These are phyloP conservation scores for Fraxinus baroniana DNA, from an alignment of 305 asterid genomes.

Conservation along the genomic window DNA sequence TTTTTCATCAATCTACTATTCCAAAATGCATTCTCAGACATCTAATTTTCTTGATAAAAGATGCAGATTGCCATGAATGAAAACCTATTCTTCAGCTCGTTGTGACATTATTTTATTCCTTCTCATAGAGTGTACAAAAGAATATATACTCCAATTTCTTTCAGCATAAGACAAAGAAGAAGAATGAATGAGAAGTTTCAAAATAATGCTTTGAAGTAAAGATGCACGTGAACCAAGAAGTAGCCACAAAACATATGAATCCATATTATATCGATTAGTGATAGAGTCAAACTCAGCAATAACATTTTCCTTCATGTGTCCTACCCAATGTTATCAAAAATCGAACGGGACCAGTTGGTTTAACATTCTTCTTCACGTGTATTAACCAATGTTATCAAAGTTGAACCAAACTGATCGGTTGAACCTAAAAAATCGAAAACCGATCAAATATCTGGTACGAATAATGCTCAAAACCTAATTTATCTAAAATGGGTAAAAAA, in stretches of 20 bases:
- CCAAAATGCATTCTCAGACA: too few species aligned
- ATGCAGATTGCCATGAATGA: too few species aligned
- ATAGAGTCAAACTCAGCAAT: too few species aligned
- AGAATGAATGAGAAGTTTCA: not conserved
- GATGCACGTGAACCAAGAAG: not conserved
- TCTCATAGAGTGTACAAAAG: not conserved
- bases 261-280: too few species aligned
- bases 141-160: not conserved
- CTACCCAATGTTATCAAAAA: too few species aligned
- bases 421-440: not conserved
- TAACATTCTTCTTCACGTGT: too few species aligned
- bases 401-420: not conserved
- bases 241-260: too few species aligned
- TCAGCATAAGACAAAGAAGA: not conserved
- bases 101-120: not conserved
- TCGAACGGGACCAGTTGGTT: too few species aligned
- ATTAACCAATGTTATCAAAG: not conserved
- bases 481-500: too few species aligned
- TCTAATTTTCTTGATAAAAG: not conserved
- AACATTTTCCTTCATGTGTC: too few species aligned
- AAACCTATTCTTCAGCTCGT: not conserved
- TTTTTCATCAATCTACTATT: too few species aligned
- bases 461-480: not conserved
- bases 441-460: not conserved
- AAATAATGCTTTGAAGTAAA: not conserved